A percentile compares a stretch with the other conserved stretches of the same genome.
Evolutionary conservation across 2,329 filamentous ascomycete genomes (phyloP).

Genomic region (Fonsecaea pugnacius): DNA sequence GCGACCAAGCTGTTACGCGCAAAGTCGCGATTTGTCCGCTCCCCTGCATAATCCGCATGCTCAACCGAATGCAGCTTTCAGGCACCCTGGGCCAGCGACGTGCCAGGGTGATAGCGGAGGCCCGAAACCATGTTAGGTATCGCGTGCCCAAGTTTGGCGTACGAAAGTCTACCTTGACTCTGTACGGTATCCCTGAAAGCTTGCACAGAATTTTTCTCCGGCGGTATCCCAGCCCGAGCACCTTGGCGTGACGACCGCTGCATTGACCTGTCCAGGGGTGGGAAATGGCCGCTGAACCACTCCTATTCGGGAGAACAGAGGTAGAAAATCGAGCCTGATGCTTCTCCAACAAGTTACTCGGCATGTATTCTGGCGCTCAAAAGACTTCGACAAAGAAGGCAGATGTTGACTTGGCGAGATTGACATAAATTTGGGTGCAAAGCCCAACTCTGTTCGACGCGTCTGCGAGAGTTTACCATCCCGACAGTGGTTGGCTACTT

Average conservation of each 20-base stretch:
- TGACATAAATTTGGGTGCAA: neutral
- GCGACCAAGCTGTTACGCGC: slow-evolving; percentile 12
- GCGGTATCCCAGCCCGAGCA: neutral
- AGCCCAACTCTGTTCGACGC: neutral
- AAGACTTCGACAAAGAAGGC: neutral
- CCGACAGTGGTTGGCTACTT: neutral
- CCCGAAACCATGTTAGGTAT: slow-evolving; percentile 3
- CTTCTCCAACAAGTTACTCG: neutral
- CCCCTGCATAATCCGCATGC: slow-evolving; percentile 11
- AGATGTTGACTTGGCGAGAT: neutral
- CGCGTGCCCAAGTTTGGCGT: neutral
- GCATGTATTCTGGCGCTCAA: neutral
- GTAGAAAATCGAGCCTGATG: slow-evolving; percentile 16
- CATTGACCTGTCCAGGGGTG: neutral
- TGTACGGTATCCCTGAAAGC: slow-evolving; percentile 5
- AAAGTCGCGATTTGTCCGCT: slow-evolving; percentile 15
- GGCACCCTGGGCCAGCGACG: slow-evolving; percentile 8
- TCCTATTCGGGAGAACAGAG: neutral
- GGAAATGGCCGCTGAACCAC: neutral
- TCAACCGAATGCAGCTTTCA: slow-evolving; percentile 8
- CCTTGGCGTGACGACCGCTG: neutral
- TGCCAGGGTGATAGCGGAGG: neutral
- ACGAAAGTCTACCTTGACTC: neutral
- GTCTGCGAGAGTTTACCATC: slow-evolving; percentile 1
- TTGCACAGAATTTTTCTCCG: slow-evolving; percentile 11